Evolutionary conservation across 1,139 yeast species (phyloP).

Genomic region (Suhomyces kunorum): DNA sequence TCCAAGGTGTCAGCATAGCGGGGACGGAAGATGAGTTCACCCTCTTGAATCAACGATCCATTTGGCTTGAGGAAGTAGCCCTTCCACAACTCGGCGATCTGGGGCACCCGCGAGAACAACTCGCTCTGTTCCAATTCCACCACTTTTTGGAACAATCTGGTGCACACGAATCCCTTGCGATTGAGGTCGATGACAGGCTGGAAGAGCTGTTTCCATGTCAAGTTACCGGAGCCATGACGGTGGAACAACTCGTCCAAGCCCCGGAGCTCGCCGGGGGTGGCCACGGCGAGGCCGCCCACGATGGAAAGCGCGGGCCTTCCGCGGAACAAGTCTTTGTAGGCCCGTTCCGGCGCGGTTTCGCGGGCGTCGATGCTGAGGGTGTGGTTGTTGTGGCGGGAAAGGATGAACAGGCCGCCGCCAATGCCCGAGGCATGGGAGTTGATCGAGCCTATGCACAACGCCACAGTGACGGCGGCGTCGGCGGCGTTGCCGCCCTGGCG

Average conservation of each 20-base stretch:
- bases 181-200: slow-evolving; percentile 75
- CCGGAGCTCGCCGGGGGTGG: slow-evolving; percentile 84
- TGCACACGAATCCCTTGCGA: slow-evolving; percentile 64
- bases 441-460: slow-evolving; percentile 82
- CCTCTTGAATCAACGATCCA: slow-evolving; percentile 43
- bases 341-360: slow-evolving; percentile 75
- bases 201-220: slow-evolving; percentile 72
- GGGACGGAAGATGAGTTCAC: slow-evolving; percentile 63
- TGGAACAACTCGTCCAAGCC: slow-evolving; percentile 67
- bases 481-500: slow-evolving; percentile 76
- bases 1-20: slow-evolving; percentile 66
- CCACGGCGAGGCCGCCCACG: slow-evolving; percentile 83
- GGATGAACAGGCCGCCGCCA: slow-evolving; percentile 88
- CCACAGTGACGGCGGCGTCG: slow-evolving; percentile 88
- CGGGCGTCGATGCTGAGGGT: slow-evolving; percentile 78
- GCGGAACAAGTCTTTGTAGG: slow-evolving; percentile 68
- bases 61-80: slow-evolving; percentile 44
- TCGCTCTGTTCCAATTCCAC: slow-evolving; percentile 25
- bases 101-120: slow-evolving; percentile 32
- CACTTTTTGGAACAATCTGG: slow-evolving; percentile 45
- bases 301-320: slow-evolving; percentile 48
- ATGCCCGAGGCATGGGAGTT: slow-evolving; percentile 86
- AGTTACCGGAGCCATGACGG: slow-evolving; percentile 66
- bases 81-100: slow-evolving; percentile 49
- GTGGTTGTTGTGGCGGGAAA: slow-evolving; percentile 50